phyloP scores from a whole-genome alignment of 441 rosid genomes.

The Theobroma grandiflorum region DNA sequence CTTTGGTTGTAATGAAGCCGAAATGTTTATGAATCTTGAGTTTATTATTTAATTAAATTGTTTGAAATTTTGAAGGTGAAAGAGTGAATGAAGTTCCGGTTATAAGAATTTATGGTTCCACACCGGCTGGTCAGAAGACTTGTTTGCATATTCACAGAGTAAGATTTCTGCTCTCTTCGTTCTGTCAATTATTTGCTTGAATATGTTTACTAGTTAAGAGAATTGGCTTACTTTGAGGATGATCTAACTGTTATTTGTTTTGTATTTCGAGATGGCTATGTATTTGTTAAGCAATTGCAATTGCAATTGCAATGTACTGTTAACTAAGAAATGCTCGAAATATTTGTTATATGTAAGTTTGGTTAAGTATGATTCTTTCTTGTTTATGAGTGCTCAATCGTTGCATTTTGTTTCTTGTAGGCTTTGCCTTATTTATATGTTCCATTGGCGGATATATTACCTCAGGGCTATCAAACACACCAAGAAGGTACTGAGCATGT shows the following conservation, averaged over 20 bases:
- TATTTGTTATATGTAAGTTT: not conserved
- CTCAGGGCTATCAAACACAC: slow-evolving; percentile 32
- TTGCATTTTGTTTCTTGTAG: slow-evolving; percentile 50
- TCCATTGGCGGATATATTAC: slow-evolving; percentile 71
- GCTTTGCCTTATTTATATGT: slow-evolving; percentile 92
- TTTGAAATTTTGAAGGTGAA: slow-evolving; percentile 60
- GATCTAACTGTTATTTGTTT: not conserved
- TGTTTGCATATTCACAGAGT: slow-evolving; percentile 92
- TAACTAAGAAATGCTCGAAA: not conserved
- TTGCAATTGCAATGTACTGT: not conserved
- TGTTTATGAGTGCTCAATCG: slow-evolving; percentile 12
- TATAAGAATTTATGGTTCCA: slow-evolving; percentile 87
- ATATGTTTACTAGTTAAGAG: slow-evolving; percentile 9
- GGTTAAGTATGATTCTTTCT: not conserved
- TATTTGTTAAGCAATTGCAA: not conserved
- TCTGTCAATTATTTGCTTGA: slow-evolving; percentile 6
- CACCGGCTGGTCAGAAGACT: slow-evolving; percentile 92
- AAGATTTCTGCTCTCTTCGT: slow-evolving; percentile 28
- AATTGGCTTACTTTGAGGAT: not conserved
- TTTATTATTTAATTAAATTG: not conserved
- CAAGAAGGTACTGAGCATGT: slow-evolving; percentile 58
- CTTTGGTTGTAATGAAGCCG: not conserved
- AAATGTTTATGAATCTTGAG: not conserved
- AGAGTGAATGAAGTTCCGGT: slow-evolving; percentile 89
- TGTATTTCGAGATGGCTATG: not conserved